phyloP scores from a whole-genome alignment of 164 flowering plant genomes.

The Litsea cubeba region DNA sequence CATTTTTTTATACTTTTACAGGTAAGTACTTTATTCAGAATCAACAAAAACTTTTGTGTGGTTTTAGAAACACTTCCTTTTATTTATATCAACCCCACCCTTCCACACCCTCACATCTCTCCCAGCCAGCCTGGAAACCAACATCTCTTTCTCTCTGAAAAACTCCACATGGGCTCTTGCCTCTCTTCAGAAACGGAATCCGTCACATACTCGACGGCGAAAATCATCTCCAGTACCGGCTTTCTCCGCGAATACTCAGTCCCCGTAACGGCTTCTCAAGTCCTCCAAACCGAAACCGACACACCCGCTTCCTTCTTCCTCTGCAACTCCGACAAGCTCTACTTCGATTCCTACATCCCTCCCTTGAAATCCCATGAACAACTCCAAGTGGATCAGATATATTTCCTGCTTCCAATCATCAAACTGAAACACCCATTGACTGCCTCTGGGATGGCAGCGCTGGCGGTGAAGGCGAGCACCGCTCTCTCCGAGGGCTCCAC shows the following conservation, averaged over 20 bases:
- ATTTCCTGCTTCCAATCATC: slow-evolving; percentile 39
- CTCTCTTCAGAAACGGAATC: slow-evolving; percentile 9
- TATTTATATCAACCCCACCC: not conserved
- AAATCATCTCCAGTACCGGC: slow-evolving; percentile 35
- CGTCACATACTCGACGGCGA: slow-evolving; percentile 8
- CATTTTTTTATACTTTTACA: no score
- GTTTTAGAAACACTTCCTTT: no score
- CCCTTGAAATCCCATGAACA: slow-evolving; percentile 20
- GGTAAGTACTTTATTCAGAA: no score
- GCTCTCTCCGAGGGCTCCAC: slow-evolving; percentile 16
- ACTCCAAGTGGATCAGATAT: slow-evolving; percentile 40
- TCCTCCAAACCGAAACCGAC: slow-evolving; percentile 1
- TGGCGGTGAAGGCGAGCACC: slow-evolving; percentile 58
- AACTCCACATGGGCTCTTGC: slow-evolving; percentile 22
- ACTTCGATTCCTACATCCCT: slow-evolving; percentile 44
- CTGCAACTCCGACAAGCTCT: slow-evolving; percentile 49
- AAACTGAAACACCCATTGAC: slow-evolving; percentile 31
- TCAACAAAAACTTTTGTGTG: no score
- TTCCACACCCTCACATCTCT: not conserved
- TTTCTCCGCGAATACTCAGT: slow-evolving; percentile 28
- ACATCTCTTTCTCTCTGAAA: not conserved
- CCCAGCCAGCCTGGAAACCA: not conserved
- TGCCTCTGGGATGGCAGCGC: slow-evolving; percentile 59
- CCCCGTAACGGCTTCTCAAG: slow-evolving; percentile 33
- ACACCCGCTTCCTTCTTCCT: slow-evolving; percentile 16